Evolutionary conservation across 2,329 filamentous ascomycete species (phyloP), one percentile per base, ranked within the genome.

Genomic region (Pseudogymnoascus destructans): DNA sequence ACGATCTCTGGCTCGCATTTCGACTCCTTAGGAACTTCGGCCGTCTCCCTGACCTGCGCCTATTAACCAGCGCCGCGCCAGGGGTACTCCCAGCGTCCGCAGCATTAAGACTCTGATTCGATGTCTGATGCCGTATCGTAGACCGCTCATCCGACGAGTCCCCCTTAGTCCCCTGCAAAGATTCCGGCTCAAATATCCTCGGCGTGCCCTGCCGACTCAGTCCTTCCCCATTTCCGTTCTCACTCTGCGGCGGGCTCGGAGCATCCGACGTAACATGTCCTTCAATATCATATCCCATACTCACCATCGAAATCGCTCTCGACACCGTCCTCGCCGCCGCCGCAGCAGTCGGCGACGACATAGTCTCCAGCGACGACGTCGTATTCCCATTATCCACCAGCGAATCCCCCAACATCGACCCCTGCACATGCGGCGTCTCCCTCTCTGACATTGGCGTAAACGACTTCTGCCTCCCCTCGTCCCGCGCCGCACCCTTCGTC

Each of bases 1-100:
- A 84, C 3, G 81, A 84, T 58, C 79, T 73, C 63, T 81, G 77
- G 66, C 80, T 84, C 33, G 73, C 74, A 65, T 77, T 63, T 58
- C 68, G 62, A 66, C 78, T 83, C 58, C 77, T 76, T 15, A 85
- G 70, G 62, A 79, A 84, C 63, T 78, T 81, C 10, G 80, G 79
- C 32, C 77, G 73, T 55, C 69, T 73, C n/a, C 71, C 72, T 56
- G 70, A 69, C 40, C 74, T 74, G 21, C 65, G 66, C 7, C 62
- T 63, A 57, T 61, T 58, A 3, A 68, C 56, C 10, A 81, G 70
- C 1, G 75, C 72, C 52, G 73, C 68, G 6, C 77, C 77, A 0
- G 74, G 73, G 3, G 74, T 77, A 63, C 69, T 74, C 17, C 75
- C 77, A 1, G 73, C 72, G 62, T 80, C 77, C 5, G 68, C 59